Conservation (phyloP, 192 early-diverging fungal species). For the Coemansia erecta region DNA sequence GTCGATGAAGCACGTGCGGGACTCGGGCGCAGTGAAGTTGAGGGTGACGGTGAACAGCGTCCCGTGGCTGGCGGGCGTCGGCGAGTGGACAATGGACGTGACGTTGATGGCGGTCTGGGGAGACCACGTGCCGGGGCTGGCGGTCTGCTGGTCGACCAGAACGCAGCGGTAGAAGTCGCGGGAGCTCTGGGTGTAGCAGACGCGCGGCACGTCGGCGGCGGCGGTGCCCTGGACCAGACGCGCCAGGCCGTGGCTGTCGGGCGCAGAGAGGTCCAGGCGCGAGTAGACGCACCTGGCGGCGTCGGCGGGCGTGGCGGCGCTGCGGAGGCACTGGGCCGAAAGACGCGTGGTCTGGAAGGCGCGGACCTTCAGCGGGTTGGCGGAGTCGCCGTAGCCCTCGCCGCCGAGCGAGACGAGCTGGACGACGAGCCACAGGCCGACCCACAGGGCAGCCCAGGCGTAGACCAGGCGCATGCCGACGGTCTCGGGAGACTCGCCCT, state of each 20-base stretch:
- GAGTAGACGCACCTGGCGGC: constrained; percentile 12
- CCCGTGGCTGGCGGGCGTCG: constrained; percentile 11
- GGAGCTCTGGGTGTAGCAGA: constrained; percentile 34
- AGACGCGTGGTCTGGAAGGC: constrained; percentile 33
- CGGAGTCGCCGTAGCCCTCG: constrained; percentile 17
- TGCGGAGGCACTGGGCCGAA: constrained; percentile 14
- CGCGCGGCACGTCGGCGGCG: constrained; percentile 4
- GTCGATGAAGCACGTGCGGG: constrained; percentile 52
- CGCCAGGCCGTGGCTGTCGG: constrained; percentile 38
- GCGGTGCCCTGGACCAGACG: constrained; percentile 16
- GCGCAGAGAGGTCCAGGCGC: constrained; percentile 35
- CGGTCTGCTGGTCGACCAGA: not conserved
- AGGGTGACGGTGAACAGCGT: constrained; percentile 36
- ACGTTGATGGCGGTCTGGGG: constrained; percentile 38
- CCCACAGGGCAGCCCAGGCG: constrained; percentile 28
- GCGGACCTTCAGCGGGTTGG: constrained; percentile 34
- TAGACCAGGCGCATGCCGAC: constrained; percentile 36
- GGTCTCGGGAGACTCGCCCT: constrained; percentile 37
- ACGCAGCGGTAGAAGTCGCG: constrained; percentile 43
- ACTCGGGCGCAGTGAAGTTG: constrained; percentile 37
- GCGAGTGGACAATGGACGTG: constrained; percentile 19
- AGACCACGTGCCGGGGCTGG: constrained; percentile 10
- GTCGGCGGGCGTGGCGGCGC: not conserved
- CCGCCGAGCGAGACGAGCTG: constrained; percentile 33
- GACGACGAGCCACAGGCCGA: constrained; percentile 24